Evolutionary conservation across 2,329 filamentous ascomycete genomes (phyloP).

Genomic region (Cladosporium oxysporum): DNA sequence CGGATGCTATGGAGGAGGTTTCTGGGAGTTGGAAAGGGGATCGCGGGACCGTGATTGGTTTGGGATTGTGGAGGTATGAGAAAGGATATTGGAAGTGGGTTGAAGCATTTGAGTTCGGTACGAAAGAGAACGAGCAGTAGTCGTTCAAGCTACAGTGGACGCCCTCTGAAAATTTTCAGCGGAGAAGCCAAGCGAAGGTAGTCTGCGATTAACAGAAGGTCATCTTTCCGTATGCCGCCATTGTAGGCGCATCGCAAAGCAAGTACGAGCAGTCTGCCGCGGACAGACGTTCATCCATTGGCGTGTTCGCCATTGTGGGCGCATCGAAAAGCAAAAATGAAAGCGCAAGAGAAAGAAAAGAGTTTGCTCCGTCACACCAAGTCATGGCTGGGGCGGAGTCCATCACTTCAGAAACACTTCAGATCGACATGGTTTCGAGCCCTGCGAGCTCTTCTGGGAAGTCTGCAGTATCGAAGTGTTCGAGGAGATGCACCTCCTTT

Average conservation of each 20-base stretch:
- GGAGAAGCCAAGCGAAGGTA: not conserved
- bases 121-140: not conserved
- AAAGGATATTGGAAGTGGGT: conserved; percentile 44
- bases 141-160: not conserved
- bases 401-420: not conserved
- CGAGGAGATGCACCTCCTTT: not conserved
- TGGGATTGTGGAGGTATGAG: conserved; percentile 47
- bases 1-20: conserved; percentile 41
- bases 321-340: not conserved
- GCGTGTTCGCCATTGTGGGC: not conserved
- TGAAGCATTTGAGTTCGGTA: conserved; percentile 39
- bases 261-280: not conserved
- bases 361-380: not conserved
- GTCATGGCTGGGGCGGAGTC: not conserved
- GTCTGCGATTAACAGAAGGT: not conserved
- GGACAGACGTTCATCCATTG: not conserved
- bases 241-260: not conserved
- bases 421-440: not conserved
- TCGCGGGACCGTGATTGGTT: conserved; percentile 40
- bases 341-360: not conserved
- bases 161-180: not conserved
- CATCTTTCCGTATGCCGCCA: not conserved
- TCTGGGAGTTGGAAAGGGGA: conserved; percentile 36
- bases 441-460: not conserved
- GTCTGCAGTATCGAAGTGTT: not conserved